A percentile compares a stretch with the other conserved stretches of the same genome.
These are phyloP conservation scores for Coemansia sp. DNA, from an alignment of 192 early-diverging fungal species.

Conservation along the genomic window DNA sequence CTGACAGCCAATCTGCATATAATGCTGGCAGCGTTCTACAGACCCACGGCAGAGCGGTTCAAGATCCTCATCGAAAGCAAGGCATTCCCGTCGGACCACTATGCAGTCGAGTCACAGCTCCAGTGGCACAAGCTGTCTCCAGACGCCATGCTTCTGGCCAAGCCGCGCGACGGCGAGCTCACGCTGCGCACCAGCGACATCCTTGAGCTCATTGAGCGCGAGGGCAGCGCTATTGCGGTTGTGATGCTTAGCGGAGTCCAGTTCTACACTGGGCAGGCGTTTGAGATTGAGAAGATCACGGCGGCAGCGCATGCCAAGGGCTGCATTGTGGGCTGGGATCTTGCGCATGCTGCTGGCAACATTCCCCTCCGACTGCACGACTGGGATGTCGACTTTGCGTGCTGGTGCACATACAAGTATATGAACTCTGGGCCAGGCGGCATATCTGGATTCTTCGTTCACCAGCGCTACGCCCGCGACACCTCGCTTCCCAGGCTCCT, in stretches of 20 bases:
- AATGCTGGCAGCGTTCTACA: constrained; percentile 89
- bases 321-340: constrained; percentile 90
- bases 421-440: constrained; percentile 96
- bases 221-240: constrained; percentile 78
- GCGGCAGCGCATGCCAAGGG: constrained; percentile 77
- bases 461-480: constrained; percentile 72
- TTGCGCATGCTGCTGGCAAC: constrained; percentile 96
- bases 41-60: constrained; percentile 68
- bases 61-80: constrained; percentile 91
- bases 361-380: constrained; percentile 84
- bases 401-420: constrained; percentile 99
- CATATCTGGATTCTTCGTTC: constrained; percentile 90
- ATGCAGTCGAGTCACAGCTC: constrained; percentile 88
- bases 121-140: constrained; percentile 75
- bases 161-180: constrained; percentile 71
- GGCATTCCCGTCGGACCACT: constrained; percentile 96
- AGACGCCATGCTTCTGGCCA: constrained; percentile 70
- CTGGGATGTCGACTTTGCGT: constrained; percentile 97
- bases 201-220: constrained; percentile 65
- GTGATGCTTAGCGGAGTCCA: constrained; percentile 90
- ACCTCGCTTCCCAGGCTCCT: constrained; percentile 64
- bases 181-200: constrained; percentile 80
- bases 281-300: constrained; percentile 85
- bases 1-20: constrained; percentile 92
- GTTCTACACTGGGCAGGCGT: constrained; percentile 91